Evolutionary conservation across 257 asterid species (phyloP).

Genomic region (Fraxinus excelsior): DNA sequence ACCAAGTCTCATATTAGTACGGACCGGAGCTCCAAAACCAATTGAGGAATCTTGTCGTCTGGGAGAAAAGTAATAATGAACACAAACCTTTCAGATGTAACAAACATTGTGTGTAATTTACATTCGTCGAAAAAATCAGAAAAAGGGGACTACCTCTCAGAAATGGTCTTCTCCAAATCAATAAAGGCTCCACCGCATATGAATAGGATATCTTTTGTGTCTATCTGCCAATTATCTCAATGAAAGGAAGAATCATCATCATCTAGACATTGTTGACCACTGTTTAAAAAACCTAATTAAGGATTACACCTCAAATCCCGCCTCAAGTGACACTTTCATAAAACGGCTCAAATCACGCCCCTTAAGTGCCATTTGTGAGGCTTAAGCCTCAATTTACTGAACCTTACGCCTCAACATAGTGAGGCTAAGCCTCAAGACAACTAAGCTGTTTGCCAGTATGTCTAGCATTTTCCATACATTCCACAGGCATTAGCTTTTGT

Average conservation of each 20-base stretch:
- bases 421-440: too few relatives aligned
- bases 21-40: conserved; percentile 93
- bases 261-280: neutral
- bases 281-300: too few relatives aligned
- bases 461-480: too few relatives aligned
- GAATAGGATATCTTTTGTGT: conserved; percentile 80
- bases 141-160: conserved; percentile 66
- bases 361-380: too few relatives aligned
- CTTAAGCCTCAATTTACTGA: too few relatives aligned
- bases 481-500: too few relatives aligned
- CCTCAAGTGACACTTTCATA: too few relatives aligned
- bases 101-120: conserved; percentile 4
- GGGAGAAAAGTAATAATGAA: conserved; percentile 26
- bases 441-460: too few relatives aligned
- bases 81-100: neutral
- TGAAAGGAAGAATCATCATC: conserved; percentile 21
- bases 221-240: conserved; percentile 54
- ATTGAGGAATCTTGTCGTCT: conserved; percentile 91
- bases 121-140: conserved; percentile 15
- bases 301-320: too few relatives aligned
- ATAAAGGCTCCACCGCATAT: conserved; percentile 95
- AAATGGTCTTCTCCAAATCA: conserved; percentile 87
- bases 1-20: conserved; percentile 68
- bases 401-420: too few relatives aligned
- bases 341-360: too few relatives aligned